These are phyloP conservation scores for Dacryopinax spathularia DNA, from an alignment of 768 basidiomycete species.

Conservation along the genomic window DNA sequence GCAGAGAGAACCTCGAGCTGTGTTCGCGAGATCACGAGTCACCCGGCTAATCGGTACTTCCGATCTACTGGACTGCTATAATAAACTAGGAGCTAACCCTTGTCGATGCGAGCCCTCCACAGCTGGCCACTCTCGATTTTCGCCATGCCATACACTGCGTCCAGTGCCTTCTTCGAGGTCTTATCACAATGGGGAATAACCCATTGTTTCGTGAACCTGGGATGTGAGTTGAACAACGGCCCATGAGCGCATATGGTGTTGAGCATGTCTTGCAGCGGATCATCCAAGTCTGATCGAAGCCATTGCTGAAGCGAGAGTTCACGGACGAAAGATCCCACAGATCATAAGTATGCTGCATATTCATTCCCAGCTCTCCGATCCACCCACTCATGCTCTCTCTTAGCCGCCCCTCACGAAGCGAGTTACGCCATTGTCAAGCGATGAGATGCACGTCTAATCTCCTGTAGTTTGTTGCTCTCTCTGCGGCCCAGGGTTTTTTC, in stretches of 20 bases:
- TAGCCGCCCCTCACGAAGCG: neutral
- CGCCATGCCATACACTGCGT: neutral
- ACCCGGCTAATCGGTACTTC: too few relatives aligned
- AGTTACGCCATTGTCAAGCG: neutral
- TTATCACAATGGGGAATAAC: neutral
- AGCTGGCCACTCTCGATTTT: neutral
- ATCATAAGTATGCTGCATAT: neutral
- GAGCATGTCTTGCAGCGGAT: neutral
- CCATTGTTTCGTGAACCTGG: neutral
- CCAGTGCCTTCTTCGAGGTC: neutral
- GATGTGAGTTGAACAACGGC: neutral
- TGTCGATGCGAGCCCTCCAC: too few relatives aligned
- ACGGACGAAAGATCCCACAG: neutral
- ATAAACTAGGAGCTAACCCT: too few relatives aligned
- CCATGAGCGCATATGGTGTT: neutral
- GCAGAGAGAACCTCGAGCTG: too few relatives aligned
- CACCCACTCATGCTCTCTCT: too few relatives aligned
- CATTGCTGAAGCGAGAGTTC: neutral
- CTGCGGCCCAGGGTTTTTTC: constrained; percentile 56
- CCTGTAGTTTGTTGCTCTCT: constrained; percentile 39
- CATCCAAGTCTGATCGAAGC: neutral
- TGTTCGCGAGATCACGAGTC: too few relatives aligned
- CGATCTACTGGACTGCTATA: too few relatives aligned
- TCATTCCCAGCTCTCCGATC: neutral
- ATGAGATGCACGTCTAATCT: neutral